Conservation (phyloP, 1,139 yeast genomes). For the Eremothecium cymbalariae region DNA sequence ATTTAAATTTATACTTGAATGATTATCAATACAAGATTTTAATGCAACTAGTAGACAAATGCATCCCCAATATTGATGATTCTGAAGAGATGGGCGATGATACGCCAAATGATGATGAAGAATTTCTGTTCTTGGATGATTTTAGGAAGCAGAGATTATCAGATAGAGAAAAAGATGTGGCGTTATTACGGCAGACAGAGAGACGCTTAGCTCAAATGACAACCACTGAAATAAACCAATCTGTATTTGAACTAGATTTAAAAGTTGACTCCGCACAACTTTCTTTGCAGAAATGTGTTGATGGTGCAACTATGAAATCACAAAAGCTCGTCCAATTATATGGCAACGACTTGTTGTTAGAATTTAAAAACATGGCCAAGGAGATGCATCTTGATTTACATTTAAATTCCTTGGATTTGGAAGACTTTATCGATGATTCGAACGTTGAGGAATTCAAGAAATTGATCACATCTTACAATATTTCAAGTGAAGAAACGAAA, state of each 20-base stretch:
- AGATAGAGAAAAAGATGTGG: conserved; percentile 15
- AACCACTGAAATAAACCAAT: conserved; percentile 40
- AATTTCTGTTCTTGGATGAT: conserved; percentile 10
- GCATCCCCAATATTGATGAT: conserved; percentile 53
- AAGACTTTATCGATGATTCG: conserved; percentile 65
- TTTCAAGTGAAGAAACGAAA: conserved; percentile 29
- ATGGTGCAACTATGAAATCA: conserved; percentile 52
- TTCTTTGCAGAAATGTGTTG: conserved; percentile 59
- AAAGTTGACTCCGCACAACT: conserved; percentile 55
- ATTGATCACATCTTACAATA: conserved; percentile 58
- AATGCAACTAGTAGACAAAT: conserved; percentile 64
- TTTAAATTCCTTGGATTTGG: conserved; percentile 57
- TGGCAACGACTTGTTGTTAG: conserved; percentile 56
- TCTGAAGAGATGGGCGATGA: conserved; percentile 24
- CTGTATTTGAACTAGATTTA: conserved; percentile 61
- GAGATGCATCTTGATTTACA: conserved; percentile 61
- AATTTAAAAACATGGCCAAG: conserved; percentile 49
- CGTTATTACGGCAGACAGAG: conserved; percentile 17
- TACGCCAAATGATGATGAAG: conserved; percentile 20
- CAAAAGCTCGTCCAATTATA: conserved; percentile 65
- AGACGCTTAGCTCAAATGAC: conserved; percentile 18
- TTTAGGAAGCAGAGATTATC: conserved; percentile 7
- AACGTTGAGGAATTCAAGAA: conserved; percentile 59
- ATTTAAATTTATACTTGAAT: conserved; percentile 60
- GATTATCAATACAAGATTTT: conserved; percentile 86